phyloP scores from a whole-genome alignment of 2,329 filamentous ascomycete genomes.

The Phoma sp. region DNA sequence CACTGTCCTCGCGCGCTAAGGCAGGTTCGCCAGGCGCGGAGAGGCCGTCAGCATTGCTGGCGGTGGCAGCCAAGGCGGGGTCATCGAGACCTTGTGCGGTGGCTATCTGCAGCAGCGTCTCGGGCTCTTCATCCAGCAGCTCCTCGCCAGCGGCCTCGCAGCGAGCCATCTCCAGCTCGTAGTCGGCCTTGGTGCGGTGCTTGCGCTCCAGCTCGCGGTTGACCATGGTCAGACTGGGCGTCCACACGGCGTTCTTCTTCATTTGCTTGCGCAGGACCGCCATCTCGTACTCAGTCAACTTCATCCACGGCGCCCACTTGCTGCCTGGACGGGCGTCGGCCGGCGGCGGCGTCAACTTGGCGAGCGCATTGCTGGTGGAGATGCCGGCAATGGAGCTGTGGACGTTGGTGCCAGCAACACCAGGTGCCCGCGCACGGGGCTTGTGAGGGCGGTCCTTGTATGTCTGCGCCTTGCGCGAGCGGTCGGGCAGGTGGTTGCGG shows the following conservation, averaged over 20 bases:
- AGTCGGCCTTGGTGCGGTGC: constrained; percentile 60
- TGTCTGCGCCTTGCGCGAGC: constrained; percentile 35
- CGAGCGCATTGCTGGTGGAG: constrained; percentile 66
- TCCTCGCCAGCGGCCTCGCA: constrained; percentile 66
- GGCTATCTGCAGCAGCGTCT: constrained; percentile 31
- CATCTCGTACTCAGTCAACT: constrained; percentile 71
- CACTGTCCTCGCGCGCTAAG: constrained; percentile 61
- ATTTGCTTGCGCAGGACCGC: constrained; percentile 78
- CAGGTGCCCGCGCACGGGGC: constrained; percentile 49
- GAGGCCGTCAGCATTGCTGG: constrained; percentile 17
- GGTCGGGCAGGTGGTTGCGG: constrained; percentile 6
- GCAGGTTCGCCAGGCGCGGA: constrained; percentile 19
- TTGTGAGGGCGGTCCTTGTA: constrained; percentile 50
- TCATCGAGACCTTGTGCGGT: constrained; percentile 26
- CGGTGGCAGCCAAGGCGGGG: constrained; percentile 19
- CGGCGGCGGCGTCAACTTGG: constrained; percentile 64
- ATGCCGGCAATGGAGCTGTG: constrained; percentile 62
- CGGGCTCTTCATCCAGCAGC: constrained; percentile 64
- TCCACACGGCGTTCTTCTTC: constrained; percentile 92
- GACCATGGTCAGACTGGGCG: constrained; percentile 85
- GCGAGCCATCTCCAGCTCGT: constrained; percentile 62
- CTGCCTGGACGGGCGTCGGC: constrained; percentile 65
- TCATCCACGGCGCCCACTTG: constrained; percentile 67
- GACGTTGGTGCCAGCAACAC: constrained; percentile 59
- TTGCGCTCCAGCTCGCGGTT: constrained; percentile 75